phyloP scores from a whole-genome alignment of 306 rosid species.

The Casuarina glauca region DNA sequence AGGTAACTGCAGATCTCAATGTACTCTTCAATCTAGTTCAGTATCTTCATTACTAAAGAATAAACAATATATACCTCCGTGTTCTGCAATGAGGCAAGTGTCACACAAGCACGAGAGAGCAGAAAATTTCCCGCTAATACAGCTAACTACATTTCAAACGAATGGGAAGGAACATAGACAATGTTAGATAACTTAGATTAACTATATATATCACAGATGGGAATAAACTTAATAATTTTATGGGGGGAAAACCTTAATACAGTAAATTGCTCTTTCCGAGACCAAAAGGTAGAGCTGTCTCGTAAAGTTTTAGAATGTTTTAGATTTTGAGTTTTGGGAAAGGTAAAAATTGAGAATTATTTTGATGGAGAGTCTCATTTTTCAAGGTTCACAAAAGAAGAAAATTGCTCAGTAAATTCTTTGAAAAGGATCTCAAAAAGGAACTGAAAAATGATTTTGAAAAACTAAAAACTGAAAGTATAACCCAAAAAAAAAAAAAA shows the following conservation, averaged over 20 bases:
- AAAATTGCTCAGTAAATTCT: too few species aligned
- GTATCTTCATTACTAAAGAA: conserved; percentile 6
- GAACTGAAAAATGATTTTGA: too few species aligned
- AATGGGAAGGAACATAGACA: conserved; percentile 10
- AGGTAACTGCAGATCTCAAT: not conserved
- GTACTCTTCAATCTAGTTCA: conserved; percentile 20
- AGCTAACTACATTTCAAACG: conserved; percentile 59
- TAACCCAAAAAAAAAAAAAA: too few species aligned
- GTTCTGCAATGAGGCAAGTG: conserved; percentile 84
- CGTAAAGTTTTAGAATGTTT: too few species aligned
- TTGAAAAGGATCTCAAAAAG: too few species aligned
- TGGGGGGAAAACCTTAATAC: not conserved
- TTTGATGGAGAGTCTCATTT: too few species aligned
- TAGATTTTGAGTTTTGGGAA: too few species aligned
- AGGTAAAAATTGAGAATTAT: too few species aligned
- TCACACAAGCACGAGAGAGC: conserved; percentile 96
- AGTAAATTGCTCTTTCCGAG: not conserved
- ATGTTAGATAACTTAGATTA: conserved; percentile 22
- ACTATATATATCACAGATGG: conserved; percentile 25
- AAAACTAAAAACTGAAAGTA: too few species aligned
- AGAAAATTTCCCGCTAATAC: conserved; percentile 96
- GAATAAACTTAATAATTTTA: conserved; percentile 5
- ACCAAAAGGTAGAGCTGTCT: too few species aligned
- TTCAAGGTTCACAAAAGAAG: too few species aligned
- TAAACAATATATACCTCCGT: conserved; percentile 62